These are phyloP conservation scores for Luzula sylvatica DNA, from an alignment of 176 grass and related monocot species.

Conservation along the genomic window DNA sequence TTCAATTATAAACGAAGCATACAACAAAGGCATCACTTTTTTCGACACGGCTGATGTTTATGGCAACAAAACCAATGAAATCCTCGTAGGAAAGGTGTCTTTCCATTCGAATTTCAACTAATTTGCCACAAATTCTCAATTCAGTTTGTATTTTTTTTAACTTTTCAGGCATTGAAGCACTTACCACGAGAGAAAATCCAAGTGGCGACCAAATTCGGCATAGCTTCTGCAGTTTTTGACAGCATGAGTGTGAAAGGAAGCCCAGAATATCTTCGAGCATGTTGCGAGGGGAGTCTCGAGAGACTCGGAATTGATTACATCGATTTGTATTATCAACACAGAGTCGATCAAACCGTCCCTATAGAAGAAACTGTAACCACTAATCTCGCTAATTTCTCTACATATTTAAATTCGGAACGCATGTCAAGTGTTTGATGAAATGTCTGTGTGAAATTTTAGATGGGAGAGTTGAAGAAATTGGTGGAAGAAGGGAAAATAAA, in stretches of 20 bases:
- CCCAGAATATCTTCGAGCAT: constrained; percentile 46
- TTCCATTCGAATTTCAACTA: background rate
- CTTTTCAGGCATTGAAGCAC: constrained; percentile 49
- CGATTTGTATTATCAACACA: constrained; percentile 80
- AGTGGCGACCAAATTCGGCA: constrained; percentile 68
- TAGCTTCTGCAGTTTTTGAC: constrained; percentile 23
- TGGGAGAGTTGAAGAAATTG: constrained; percentile 59
- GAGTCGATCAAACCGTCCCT: constrained; percentile 56
- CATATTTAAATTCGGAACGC: background rate
- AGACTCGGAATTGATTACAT: constrained; percentile 64
- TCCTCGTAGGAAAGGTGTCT: constrained; percentile 60
- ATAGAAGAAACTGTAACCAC: constrained; percentile 76
- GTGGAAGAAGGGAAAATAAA: constrained; percentile 66
- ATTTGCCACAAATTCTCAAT: background rate
- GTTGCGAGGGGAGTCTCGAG: constrained; percentile 47
- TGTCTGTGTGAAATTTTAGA: constrained; percentile 29
- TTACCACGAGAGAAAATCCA: constrained; percentile 59
- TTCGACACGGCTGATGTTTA: constrained; percentile 43
- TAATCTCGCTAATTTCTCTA: background rate
- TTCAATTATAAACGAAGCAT: constrained; percentile 39
- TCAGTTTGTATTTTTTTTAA: background rate
- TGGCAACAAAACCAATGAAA: constrained; percentile 30
- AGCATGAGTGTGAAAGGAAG: constrained; percentile 47
- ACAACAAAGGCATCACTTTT: constrained; percentile 56
- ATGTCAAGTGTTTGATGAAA: background rate